phyloP scores from a whole-genome alignment of 1,284 basidiomycete species.

The Irpex sp. region DNA sequence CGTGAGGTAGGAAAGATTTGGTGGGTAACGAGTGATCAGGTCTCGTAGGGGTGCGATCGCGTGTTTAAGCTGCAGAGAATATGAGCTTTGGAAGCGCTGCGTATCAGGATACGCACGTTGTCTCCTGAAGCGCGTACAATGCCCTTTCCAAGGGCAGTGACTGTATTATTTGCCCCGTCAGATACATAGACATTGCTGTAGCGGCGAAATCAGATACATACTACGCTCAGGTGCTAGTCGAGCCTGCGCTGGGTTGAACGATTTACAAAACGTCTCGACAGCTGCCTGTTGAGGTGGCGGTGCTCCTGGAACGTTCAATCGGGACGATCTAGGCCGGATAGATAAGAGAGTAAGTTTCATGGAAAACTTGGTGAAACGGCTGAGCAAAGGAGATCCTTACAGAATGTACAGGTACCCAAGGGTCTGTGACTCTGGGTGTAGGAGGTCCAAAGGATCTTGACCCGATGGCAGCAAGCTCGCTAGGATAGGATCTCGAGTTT shows the following conservation, averaged over 20 bases:
- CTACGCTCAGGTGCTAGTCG: conserved; percentile 64
- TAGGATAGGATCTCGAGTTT: conserved; percentile 37
- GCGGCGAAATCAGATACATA: conserved; percentile 23
- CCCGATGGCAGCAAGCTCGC: conserved; percentile 45
- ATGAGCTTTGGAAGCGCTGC: not conserved
- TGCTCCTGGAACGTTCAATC: conserved; percentile 32
- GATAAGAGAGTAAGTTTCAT: conserved; percentile 7
- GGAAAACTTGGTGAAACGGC: not conserved
- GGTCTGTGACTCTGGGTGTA: conserved; percentile 54
- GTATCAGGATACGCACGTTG: conserved; percentile 19
- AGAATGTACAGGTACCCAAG: conserved; percentile 66
- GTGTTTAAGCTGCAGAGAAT: conserved; percentile 28
- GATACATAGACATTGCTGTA: not conserved
- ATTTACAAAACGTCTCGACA: conserved; percentile 54
- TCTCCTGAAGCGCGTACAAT: conserved; percentile 26
- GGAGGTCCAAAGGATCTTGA: conserved; percentile 56
- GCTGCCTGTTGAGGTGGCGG: conserved; percentile 27
- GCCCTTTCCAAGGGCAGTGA: conserved; percentile 32
- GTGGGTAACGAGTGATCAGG: conserved; percentile 60
- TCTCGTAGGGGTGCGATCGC: conserved; percentile 55
- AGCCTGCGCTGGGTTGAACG: conserved; percentile 57
- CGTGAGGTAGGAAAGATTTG: conserved; percentile 56
- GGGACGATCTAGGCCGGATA: conserved; percentile 42
- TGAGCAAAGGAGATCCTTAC: conserved; percentile 36
- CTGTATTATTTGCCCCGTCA: conserved; percentile 16